These are phyloP conservation scores for Zoysia pacifica DNA, from an alignment of 176 grass and related monocot genomes.

Conservation along the genomic window DNA sequence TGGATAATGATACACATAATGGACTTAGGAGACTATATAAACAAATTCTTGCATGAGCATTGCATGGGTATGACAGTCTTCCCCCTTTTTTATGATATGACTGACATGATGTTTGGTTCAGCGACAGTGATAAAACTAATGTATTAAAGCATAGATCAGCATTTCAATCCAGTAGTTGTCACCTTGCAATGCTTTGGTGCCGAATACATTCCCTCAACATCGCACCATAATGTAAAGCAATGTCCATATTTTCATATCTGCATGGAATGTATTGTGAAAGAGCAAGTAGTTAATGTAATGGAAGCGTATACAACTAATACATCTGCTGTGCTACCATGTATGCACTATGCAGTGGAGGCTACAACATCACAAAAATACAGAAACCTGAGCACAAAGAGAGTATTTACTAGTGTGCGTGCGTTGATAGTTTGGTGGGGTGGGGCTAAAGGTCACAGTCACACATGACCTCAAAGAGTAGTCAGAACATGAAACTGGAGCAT, in stretches of 20 bases:
- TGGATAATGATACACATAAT: not conserved
- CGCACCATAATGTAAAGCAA: constrained; percentile 94
- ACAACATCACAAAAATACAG: not conserved
- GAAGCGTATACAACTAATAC: constrained; percentile 14
- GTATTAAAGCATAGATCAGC: not conserved
- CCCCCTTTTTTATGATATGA: not conserved
- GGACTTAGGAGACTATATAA: not conserved
- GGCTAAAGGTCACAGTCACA: not conserved
- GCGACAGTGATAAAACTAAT: not conserved
- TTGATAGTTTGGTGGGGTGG: not conserved
- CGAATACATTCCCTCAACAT: constrained; percentile 99
- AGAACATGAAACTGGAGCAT: too few species aligned
- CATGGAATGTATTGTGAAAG: not conserved
- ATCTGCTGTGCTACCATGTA: not conserved
- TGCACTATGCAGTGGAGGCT: not conserved
- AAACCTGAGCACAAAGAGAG: not conserved
- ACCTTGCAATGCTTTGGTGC: constrained; percentile 97
- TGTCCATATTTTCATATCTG: constrained; percentile 96
- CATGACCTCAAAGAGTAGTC: too few species aligned
- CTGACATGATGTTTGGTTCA: not conserved
- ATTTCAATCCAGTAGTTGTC: constrained; percentile 36
- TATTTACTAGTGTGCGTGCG: not conserved
- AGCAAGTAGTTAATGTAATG: constrained; percentile 5
- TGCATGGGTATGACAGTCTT: not conserved
- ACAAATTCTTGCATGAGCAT: constrained; percentile 13